Evolutionary conservation across 345 rosid genomes (phyloP).

Genomic region (Stellera chamaejasme): DNA sequence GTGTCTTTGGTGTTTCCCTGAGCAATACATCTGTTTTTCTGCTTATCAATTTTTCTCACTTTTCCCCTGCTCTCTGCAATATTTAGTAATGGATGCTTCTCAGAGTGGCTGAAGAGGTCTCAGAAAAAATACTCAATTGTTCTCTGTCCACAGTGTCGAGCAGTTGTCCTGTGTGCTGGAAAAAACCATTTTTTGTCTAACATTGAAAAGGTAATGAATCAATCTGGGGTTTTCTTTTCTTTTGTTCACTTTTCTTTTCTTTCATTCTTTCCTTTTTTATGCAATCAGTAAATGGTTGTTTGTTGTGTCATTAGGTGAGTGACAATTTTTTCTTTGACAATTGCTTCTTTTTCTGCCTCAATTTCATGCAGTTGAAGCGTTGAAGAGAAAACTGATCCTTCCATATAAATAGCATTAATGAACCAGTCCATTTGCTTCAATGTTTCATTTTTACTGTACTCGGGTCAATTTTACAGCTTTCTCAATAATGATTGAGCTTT

Average conservation of each 20-base stretch:
- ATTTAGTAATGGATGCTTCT: slow-evolving; percentile 92
- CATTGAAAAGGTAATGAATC: slow-evolving; percentile 60
- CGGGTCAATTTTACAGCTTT: too few species aligned
- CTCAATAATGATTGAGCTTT: too few species aligned
- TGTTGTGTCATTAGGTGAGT: too few species aligned
- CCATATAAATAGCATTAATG: too few species aligned
- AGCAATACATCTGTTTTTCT: slow-evolving; percentile 6
- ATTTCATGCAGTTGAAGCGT: too few species aligned
- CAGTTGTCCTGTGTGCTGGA: slow-evolving; percentile 71
- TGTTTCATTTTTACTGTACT: too few species aligned
- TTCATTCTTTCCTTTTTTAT: not conserved
- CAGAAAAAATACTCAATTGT: slow-evolving; percentile 54
- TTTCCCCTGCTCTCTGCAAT: slow-evolving; percentile 11
- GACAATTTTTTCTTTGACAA: too few species aligned
- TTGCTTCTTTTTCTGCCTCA: too few species aligned
- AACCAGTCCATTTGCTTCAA: too few species aligned
- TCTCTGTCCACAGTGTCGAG: slow-evolving; percentile 91
- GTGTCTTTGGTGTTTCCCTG: slow-evolving; percentile 4
- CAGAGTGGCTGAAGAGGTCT: slow-evolving; percentile 87
- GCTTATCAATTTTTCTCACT: slow-evolving; percentile 11
- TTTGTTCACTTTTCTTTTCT: not conserved
- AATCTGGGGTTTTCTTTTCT: not conserved
- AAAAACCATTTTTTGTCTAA: slow-evolving; percentile 71
- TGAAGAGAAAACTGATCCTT: too few species aligned
- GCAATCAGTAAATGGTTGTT: too few species aligned